phyloP scores from a whole-genome alignment of 352 stramenopile species.

The Globisporangium cystogenes region DNA sequence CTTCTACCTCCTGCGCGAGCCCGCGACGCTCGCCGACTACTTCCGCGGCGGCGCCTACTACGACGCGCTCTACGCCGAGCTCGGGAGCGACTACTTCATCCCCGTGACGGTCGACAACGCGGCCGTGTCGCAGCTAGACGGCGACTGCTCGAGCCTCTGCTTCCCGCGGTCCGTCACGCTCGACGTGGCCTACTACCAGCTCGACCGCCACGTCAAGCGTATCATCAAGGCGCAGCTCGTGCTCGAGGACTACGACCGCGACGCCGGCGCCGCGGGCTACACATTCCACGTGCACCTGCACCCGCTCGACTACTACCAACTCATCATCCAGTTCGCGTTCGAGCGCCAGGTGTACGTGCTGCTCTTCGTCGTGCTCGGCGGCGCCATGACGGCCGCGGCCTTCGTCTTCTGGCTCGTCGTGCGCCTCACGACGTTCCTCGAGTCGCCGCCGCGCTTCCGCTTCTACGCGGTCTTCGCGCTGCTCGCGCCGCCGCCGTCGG shows the following conservation, averaged over 20 bases:
- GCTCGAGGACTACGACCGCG: constrained; percentile 92
- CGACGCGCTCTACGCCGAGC: constrained; percentile 38
- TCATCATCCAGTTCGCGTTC: constrained; percentile 97
- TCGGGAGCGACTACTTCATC: constrained; percentile 92
- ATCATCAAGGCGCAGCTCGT: constrained; percentile 90
- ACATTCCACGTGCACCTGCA: constrained; percentile 90
- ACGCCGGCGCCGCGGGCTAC: constrained; percentile 84
- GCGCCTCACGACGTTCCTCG: constrained; percentile 87
- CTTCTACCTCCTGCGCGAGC: constrained; percentile 91
- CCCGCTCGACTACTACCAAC: constrained; percentile 92
- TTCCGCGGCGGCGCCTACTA: constrained; percentile 68
- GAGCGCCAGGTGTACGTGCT: constrained; percentile 90
- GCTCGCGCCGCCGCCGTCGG: constrained; percentile 82
- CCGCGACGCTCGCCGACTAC: constrained; percentile 89
- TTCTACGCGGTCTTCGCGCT: constrained; percentile 91
- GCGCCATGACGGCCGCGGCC: constrained; percentile 71
- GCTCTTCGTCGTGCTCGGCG: constrained; percentile 92
- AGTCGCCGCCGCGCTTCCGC: constrained; percentile 88
- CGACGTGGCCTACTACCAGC: constrained; percentile 94
- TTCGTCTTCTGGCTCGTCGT: constrained; percentile 90
- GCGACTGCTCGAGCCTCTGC: constrained; percentile 88
- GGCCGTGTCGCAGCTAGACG: constrained; percentile 63
- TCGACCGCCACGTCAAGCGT: constrained; percentile 86
- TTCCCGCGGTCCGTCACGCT: constrained; percentile 92
- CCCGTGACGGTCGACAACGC: constrained; percentile 89